Percentiles rank a stretch among this genome's conserved stretches.
These are phyloP conservation scores for Rugosomyces carneus DNA, from an alignment of 1,284 basidiomycete species.

Conservation along the genomic window DNA sequence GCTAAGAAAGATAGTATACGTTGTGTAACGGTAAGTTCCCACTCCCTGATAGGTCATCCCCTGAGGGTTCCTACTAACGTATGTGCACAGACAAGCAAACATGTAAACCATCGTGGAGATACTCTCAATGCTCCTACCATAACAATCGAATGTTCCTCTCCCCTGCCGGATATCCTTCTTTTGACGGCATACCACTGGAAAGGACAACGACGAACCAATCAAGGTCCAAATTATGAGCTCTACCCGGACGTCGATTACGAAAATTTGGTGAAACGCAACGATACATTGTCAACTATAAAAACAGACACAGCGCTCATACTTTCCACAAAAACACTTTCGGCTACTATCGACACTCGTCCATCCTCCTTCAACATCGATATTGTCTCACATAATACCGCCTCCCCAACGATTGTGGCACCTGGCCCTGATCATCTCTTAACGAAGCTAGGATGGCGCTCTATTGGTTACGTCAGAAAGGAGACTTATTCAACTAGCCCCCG, in stretches of 20 bases:
- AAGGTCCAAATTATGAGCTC: slow-evolving; percentile 23
- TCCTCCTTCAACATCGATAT: slow-evolving; percentile 24
- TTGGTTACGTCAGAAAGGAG: slow-evolving; percentile 23
- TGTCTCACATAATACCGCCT: slow-evolving; percentile 16
- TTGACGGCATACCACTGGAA: slow-evolving; percentile 24
- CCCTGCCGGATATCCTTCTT: slow-evolving; percentile 19
- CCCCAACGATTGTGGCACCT: slow-evolving; percentile 18
- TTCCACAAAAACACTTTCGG: slow-evolving; percentile 20
- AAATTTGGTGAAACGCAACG: slow-evolving; percentile 17
- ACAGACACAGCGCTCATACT: slow-evolving; percentile 19
- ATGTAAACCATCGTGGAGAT: slow-evolving; percentile 47
- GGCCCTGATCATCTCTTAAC: slow-evolving; percentile 28
- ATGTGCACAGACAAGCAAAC: slow-evolving; percentile 34
- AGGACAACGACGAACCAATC: slow-evolving; percentile 15
- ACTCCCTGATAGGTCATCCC: neutral
- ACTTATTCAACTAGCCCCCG: slow-evolving; percentile 34
- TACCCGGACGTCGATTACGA: slow-evolving; percentile 21
- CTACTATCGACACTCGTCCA: slow-evolving; percentile 23
- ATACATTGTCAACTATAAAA: slow-evolving; percentile 16
- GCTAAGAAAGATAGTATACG: slow-evolving; percentile 19
- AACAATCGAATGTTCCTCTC: slow-evolving; percentile 22
- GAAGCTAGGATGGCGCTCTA: slow-evolving; percentile 25
- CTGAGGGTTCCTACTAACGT: neutral
- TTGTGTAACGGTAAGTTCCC: slow-evolving; percentile 22
- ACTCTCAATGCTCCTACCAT: slow-evolving; percentile 39